Evolutionary conservation across 2,329 filamentous ascomycete genomes (phyloP).

Genomic region (Xylaria sp.): DNA sequence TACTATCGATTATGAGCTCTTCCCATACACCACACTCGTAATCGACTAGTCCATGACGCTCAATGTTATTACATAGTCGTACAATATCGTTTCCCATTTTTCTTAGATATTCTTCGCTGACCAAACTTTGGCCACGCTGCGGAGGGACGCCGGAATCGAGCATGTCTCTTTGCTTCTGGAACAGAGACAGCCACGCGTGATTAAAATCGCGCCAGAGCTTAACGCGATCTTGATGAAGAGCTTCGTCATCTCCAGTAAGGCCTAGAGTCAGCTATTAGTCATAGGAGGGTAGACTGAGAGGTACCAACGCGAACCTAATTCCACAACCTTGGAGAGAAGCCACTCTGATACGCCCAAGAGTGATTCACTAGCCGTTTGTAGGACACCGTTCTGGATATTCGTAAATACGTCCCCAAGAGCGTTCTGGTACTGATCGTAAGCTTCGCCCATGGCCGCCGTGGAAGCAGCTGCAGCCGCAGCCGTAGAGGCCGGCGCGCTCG

Average conservation of each 20-base stretch:
- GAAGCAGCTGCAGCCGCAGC: slow-evolving; percentile 42
- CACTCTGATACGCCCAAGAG: slow-evolving; percentile 65
- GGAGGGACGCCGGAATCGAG: slow-evolving; percentile 68
- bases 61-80: slow-evolving; percentile 84
- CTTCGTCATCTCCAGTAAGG: slow-evolving; percentile 83
- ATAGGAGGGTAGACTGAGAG: slow-evolving; percentile 27
- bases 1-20: slow-evolving; percentile 87
- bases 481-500: background rate
- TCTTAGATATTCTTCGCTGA: slow-evolving; percentile 76
- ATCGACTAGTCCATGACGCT: slow-evolving; percentile 93
- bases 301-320: slow-evolving; percentile 60
- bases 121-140: slow-evolving; percentile 68
- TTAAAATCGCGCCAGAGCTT: slow-evolving; percentile 96
- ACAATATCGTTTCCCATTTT: slow-evolving; percentile 86
- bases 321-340: slow-evolving; percentile 65
- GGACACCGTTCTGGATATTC: slow-evolving; percentile 67
- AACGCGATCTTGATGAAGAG: slow-evolving; percentile 78
- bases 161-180: slow-evolving; percentile 86
- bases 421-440: slow-evolving; percentile 73
- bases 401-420: slow-evolving; percentile 76
- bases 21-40: slow-evolving; percentile 98
- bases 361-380: slow-evolving; percentile 63
- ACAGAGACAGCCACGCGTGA: slow-evolving; percentile 84
- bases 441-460: slow-evolving; percentile 70
- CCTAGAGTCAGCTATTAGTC: slow-evolving; percentile 63